Conservation (phyloP, 2,329 filamentous ascomycete species). For the Apiospora malaysiana region DNA sequence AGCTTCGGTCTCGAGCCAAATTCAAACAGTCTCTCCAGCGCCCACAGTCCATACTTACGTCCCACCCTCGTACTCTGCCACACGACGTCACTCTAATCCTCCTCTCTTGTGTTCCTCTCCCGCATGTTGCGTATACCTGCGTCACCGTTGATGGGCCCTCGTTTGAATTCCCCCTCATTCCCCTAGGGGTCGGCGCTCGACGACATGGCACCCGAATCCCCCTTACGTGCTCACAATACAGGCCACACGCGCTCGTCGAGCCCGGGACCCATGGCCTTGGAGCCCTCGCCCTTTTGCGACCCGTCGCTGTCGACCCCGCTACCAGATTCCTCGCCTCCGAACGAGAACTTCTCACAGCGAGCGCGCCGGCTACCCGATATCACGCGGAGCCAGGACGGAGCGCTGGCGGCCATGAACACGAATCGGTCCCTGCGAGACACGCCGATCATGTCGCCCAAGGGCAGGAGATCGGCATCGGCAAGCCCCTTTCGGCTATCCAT, state of each 20-base stretch:
- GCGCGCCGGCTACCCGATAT: constrained; percentile 4
- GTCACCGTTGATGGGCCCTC: constrained; percentile 17
- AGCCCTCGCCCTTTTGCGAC: constrained; percentile 7
- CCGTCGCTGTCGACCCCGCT: not conserved
- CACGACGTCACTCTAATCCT: not conserved
- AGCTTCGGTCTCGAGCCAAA: constrained; percentile 9
- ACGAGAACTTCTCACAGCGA: not conserved
- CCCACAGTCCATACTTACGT: not conserved
- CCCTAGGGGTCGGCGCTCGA: constrained; percentile 18
- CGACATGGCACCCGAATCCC: constrained; percentile 21
- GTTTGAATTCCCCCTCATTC: constrained; percentile 12
- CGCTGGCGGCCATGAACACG: constrained; percentile 3
- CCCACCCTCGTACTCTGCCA: not conserved
- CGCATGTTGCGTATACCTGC: constrained; percentile 5
- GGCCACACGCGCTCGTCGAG: constrained; percentile 15
- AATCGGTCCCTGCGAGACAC: constrained; percentile 20
- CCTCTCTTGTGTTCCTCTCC: not conserved
- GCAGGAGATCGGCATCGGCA: constrained; percentile 35
- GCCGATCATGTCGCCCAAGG: constrained; percentile 27
- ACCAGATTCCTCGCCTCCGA: not conserved
- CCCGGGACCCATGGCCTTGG: constrained; percentile 16
- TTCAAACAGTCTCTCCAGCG: not conserved
- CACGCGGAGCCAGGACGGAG: constrained; percentile 2
- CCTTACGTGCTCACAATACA: constrained; percentile 13
- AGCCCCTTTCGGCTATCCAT: constrained; percentile 49